Percentiles rank a stretch among this genome's conserved stretches.
These are phyloP conservation scores for Rhizopogon vulgaris DNA, from an alignment of 768 basidiomycete species.

Conservation along the genomic window DNA sequence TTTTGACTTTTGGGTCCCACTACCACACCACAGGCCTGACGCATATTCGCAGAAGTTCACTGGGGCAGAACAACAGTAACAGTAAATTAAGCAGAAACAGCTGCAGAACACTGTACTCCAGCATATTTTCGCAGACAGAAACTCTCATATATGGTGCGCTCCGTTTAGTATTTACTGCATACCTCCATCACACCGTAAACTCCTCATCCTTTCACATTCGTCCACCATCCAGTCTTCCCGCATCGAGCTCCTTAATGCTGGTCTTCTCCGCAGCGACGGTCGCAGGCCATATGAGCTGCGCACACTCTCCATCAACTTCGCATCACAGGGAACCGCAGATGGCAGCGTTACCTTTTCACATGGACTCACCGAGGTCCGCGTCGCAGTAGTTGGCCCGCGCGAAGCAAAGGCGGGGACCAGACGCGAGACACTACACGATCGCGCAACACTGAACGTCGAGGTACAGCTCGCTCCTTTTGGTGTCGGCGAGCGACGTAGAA, in stretches of 20 bases:
- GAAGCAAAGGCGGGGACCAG: slow-evolving; percentile 66
- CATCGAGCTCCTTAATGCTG: slow-evolving; percentile 77
- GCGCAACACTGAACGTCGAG: slow-evolving; percentile 86
- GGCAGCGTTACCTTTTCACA: slow-evolving; percentile 82
- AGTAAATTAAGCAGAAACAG: no score
- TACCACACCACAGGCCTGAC: no score
- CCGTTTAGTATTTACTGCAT: background rate
- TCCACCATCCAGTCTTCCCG: slow-evolving; percentile 35
- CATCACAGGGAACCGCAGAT: slow-evolving; percentile 71
- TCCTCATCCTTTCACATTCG: background rate
- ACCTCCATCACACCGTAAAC: background rate
- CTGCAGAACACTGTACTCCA: no score
- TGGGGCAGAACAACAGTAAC: no score
- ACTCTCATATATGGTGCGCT: no score
- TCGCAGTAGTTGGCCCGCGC: slow-evolving; percentile 87
- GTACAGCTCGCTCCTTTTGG: slow-evolving; percentile 85
- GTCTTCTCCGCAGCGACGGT: slow-evolving; percentile 87
- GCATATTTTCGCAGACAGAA: no score
- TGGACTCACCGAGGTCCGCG: slow-evolving; percentile 84
- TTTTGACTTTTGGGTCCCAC: no score
- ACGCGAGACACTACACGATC: slow-evolving; percentile 78
- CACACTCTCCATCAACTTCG: slow-evolving; percentile 71
- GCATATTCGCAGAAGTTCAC: no score
- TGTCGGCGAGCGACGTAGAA: slow-evolving; percentile 69
- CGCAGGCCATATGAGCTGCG: slow-evolving; percentile 90